Conservation (phyloP, 2,329 filamentous ascomycete genomes). For the Xylaria sp. region DNA sequence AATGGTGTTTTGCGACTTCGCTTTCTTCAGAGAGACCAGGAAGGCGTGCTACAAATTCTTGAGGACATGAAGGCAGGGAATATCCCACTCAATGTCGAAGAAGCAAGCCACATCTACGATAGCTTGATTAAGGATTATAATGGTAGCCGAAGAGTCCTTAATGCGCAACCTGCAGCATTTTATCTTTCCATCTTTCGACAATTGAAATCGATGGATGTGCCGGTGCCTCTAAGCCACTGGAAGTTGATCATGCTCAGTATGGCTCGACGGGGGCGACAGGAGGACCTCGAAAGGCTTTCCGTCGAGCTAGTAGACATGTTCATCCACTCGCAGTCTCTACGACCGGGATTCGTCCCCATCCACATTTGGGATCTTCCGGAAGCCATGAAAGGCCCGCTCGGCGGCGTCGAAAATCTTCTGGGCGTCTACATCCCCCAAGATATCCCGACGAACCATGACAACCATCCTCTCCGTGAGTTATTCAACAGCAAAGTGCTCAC, state of each 20-base stretch:
- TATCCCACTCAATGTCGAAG: conserved; percentile 48
- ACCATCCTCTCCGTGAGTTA: conserved; percentile 61
- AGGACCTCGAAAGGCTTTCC: conserved; percentile 58
- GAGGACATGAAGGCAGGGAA: conserved; percentile 53
- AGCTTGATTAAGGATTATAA: conserved; percentile 45
- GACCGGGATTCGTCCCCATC: conserved; percentile 55
- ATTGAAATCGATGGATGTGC: conserved; percentile 54
- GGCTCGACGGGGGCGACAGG: conserved; percentile 56
- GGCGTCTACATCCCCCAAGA: conserved; percentile 56
- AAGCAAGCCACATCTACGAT: conserved; percentile 48
- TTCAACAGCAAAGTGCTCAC: conserved; percentile 57
- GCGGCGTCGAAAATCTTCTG: conserved; percentile 49
- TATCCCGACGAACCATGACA: conserved; percentile 54
- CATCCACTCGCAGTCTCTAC: conserved; percentile 49
- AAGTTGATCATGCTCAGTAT: conserved; percentile 58
- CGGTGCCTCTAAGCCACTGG: conserved; percentile 57
- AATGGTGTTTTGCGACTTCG: conserved; percentile 52
- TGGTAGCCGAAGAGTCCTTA: conserved; percentile 29
- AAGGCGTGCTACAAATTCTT: conserved; percentile 50
- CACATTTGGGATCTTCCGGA: conserved; percentile 58
- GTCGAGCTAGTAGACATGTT: conserved; percentile 56
- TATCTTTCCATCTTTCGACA: conserved; percentile 52
- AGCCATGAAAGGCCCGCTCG: conserved; percentile 47
- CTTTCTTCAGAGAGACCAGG: conserved; percentile 46
- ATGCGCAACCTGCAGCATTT: conserved; percentile 44